Evolutionary conservation across 257 asterid species (phyloP).

Genomic region (Nicotiana tomentosiformis): DNA sequence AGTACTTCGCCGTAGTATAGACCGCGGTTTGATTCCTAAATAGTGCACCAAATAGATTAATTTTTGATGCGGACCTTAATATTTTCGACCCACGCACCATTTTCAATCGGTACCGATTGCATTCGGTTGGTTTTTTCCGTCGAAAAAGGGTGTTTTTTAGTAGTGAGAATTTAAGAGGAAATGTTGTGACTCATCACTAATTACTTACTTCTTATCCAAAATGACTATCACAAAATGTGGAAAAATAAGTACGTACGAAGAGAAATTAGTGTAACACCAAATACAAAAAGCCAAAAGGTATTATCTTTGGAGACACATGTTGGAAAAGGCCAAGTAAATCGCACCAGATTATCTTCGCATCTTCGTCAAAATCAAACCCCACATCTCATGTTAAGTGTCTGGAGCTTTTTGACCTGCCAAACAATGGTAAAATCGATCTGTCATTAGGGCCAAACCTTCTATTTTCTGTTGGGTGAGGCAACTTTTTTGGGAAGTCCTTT

Average conservation of each 20-base stretch:
- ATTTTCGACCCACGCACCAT: too few species aligned
- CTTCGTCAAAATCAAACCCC: background rate
- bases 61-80: too few species aligned
- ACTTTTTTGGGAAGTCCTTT: background rate
- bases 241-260: background rate
- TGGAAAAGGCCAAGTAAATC: background rate
- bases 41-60: too few species aligned
- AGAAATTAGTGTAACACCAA: background rate
- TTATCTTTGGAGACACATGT: background rate
- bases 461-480: background rate
- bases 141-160: too few species aligned
- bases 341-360: background rate
- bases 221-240: background rate
- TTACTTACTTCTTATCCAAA: background rate
- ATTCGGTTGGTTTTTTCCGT: too few species aligned
- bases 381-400: conserved; percentile 6
- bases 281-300: background rate
- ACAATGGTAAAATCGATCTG: background rate
- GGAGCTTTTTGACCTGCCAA: background rate
- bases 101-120: too few species aligned
- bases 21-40: too few species aligned
- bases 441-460: background rate
- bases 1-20: too few species aligned
- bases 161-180: background rate
- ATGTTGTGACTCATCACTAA: background rate